Base-by-base conservation (phyloP, 495 filamentous ascomycete genomes). In the Penicillium simplicissimum region DNA sequence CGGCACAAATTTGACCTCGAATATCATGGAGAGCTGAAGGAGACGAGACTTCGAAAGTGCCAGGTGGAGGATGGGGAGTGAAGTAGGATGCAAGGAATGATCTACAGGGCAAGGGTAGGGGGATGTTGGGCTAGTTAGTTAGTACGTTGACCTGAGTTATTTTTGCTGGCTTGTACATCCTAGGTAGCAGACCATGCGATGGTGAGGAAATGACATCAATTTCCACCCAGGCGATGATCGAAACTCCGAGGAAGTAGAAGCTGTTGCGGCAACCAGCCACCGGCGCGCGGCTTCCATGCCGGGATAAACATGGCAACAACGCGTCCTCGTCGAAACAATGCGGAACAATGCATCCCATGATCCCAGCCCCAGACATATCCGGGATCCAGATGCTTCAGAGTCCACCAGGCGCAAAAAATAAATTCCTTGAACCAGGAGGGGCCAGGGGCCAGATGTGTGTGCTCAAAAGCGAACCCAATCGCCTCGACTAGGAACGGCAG, bases 401-500 rank as follows among this genome's bases (percentile, higher is more conserved):
- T 51, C 35, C 37, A 11, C 43, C 31, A 31, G 25, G 36, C 38
- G 40, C 8, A 43, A 48, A 10, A 42, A 55, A n/a, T 36, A 52
- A 34, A 47, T 43, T 48, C 52, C 31, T 19, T 36, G 47, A 54
- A 9, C 40, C 43, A 14, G n/a, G 34, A 60, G 59, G 52, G 60
- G 34, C 14, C 0, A 19, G 35, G 60, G 60, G 34, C 14, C 0
- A 19, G 37, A 58, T 79, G 75, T 81, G 60, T 81, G 60, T 71
- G 76, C 79, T 81, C 76, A 75, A 80, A 76, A 81, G 79, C 79
- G 79, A 81, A 81, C 79, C 79, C 74, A 68, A 68, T 68, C 61
- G 69, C 71, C 76, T 69, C 74, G 66, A 58, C 47, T 19, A 56
- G 43, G 62, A 34, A 65, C 56, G 52, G 59, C 54, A 67, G 52